Conservation (phyloP, 2,329 filamentous ascomycete species). For the Colletotrichum orbiculare region DNA sequence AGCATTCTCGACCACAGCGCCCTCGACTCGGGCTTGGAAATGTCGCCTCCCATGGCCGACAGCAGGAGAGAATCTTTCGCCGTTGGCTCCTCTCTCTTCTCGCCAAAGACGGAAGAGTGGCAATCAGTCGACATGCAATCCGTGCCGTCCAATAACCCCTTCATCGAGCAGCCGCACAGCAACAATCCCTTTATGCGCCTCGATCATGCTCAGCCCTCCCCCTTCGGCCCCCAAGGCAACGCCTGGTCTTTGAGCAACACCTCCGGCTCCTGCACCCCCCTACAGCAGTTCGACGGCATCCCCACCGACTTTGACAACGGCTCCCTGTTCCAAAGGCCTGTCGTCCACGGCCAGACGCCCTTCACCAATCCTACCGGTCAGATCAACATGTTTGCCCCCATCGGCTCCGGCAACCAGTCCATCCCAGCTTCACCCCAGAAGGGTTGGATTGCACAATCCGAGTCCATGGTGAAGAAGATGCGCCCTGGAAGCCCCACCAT, state of each 20-base stretch:
- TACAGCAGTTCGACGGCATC: constrained; percentile 75
- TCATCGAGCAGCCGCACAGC: constrained; percentile 61
- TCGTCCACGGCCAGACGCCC: constrained; percentile 65
- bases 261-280: constrained; percentile 79
- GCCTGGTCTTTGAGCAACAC: constrained; percentile 73
- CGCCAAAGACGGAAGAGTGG: constrained; percentile 74
- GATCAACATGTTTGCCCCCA: constrained; percentile 64
- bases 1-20: constrained; percentile 68
- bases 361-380: constrained; percentile 64
- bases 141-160: constrained; percentile 71
- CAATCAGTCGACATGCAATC: constrained; percentile 74
- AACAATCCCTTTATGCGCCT: constrained; percentile 77
- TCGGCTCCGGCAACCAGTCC: constrained; percentile 58
- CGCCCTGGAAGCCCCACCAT: constrained; percentile 74
- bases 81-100: constrained; percentile 68
- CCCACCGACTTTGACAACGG: constrained; percentile 66
- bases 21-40: constrained; percentile 70
- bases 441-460: constrained; percentile 64
- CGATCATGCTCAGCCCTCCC: constrained; percentile 59
- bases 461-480: constrained; percentile 69
- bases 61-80: constrained; percentile 74
- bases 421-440: constrained; percentile 68
- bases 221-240: constrained; percentile 53
- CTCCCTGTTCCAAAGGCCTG: constrained; percentile 64
- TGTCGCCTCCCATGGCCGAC: constrained; percentile 71